Base-by-base conservation (phyloP, 192 early-diverging fungal genomes). In the Chytriomyces sp. region DNA sequence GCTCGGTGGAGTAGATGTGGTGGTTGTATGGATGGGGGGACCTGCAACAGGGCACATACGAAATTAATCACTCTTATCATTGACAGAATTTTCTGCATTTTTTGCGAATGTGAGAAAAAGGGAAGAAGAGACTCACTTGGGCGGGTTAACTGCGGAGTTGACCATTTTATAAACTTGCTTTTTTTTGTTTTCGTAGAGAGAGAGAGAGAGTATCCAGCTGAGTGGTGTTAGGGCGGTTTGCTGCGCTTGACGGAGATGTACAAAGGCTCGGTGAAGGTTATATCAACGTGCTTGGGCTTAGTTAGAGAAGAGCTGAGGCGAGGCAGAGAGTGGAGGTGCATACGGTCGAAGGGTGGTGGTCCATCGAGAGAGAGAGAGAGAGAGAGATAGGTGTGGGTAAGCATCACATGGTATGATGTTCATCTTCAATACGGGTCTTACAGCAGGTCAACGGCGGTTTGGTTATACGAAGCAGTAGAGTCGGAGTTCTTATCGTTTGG, bases 251-350 rank as follows among this genome's bases (percentile, higher is more conserved):
- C 43, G 9, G 48, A 43, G 72, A 74, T 74, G 72, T 74, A 74
- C 72, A 74, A 63, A 8, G 72, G 72, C 35, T 74, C 72, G n/a
- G 72, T 61, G 20, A 74, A 74, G 61, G 72, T 74, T 10, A 74
- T 61, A 28, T 74, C 72, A 74, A 45, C 61, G 60, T 11, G 28
- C 72, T 74, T 74, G 16, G 72, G 72, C 13, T 71, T 71, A 18
- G 50, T 71, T 23, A 71, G 50, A 5, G 69, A 71, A 43, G 50
- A 59, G 20, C 47, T 71, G n/a, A 45, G 47, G 66, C 26, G 5
- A 6, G 16, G 13, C 2, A 64, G 35, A 64, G 26, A 16, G 64
- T 35, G 2, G 35, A 0, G 0, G 35, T 3, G 35, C 3, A 35
- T 35, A 35, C 35, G 4, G 35, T 1, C 35, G 35, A 35, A 35